phyloP scores from a whole-genome alignment of 345 rosid species.

The Physaria fendleri region DNA sequence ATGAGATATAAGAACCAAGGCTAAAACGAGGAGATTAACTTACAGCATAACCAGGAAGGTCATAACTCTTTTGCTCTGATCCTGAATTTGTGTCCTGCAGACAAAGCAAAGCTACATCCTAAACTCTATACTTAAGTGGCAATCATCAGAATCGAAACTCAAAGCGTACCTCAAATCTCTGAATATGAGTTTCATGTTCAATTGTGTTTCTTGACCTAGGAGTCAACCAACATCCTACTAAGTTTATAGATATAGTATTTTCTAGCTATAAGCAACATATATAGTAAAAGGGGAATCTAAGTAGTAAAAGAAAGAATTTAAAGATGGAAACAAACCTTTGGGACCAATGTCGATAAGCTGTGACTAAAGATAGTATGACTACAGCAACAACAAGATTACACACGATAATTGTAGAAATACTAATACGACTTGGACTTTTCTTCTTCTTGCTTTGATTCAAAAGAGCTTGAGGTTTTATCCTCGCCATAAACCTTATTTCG shows the following conservation, averaged over 20 bases:
- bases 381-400: constrained; percentile 46
- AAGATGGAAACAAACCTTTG: constrained; percentile 40
- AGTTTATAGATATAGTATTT: neutral
- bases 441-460: constrained; percentile 78
- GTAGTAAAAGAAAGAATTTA: neutral
- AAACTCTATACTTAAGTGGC: neutral
- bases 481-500: constrained; percentile 47
- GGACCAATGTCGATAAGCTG: constrained; percentile 63
- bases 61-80: constrained; percentile 46
- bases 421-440: constrained; percentile 57
- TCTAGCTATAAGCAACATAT: neutral
- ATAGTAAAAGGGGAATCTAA: too few species aligned
- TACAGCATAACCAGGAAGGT: constrained; percentile 80
- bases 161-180: constrained; percentile 40
- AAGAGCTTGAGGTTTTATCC: constrained; percentile 79
- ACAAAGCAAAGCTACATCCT: neutral
- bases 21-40: constrained; percentile 24
- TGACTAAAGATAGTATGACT: constrained; percentile 40
- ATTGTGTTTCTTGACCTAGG: constrained; percentile 34
- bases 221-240: neutral
- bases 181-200: constrained; percentile 25
- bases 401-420: constrained; percentile 44
- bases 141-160: neutral
- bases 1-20: neutral
- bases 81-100: constrained; percentile 40